Percentiles rank a stretch among this genome's conserved stretches.
Evolutionary conservation across 805 yeast genomes (phyloP).

Genomic region (Saccharomyces eubayanus): DNA sequence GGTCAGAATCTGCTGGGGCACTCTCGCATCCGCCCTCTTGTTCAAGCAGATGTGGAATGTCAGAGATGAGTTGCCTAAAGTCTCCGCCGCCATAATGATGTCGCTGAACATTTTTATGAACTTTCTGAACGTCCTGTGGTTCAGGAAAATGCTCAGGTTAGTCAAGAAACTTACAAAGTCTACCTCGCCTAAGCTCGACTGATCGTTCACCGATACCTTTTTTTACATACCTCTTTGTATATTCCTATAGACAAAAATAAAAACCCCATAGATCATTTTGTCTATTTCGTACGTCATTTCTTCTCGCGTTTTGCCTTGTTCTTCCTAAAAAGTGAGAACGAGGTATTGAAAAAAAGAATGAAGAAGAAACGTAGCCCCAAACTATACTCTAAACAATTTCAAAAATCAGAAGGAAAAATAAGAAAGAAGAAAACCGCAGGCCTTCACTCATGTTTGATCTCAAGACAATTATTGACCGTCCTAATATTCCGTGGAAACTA

Average conservation of each 20-base stretch:
- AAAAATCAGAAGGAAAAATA: background rate
- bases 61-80: constrained; percentile 37
- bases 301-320: background rate
- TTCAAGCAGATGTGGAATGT: constrained; percentile 40
- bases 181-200: no score
- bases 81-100: constrained; percentile 45
- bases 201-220: background rate
- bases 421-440: constrained; percentile 8
- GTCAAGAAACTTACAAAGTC: constrained; percentile 45
- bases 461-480: constrained; percentile 50
- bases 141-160: constrained; percentile 70
- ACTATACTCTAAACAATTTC: constrained; percentile 12
- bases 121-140: constrained; percentile 74
- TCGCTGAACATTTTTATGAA: constrained; percentile 55
- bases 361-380: constrained; percentile 11
- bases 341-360: background rate
- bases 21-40: constrained; percentile 53
- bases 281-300: background rate
- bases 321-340: background rate
- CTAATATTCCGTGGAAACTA: constrained; percentile 72
- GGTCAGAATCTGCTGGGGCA: constrained; percentile 83
- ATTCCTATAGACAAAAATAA: background rate
- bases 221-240: background rate
- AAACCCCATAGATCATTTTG: background rate
- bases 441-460: constrained; percentile 15